These are phyloP conservation scores for Wickerhamiella spandovensis DNA, from an alignment of 805 yeast genomes.

Conservation along the genomic window DNA sequence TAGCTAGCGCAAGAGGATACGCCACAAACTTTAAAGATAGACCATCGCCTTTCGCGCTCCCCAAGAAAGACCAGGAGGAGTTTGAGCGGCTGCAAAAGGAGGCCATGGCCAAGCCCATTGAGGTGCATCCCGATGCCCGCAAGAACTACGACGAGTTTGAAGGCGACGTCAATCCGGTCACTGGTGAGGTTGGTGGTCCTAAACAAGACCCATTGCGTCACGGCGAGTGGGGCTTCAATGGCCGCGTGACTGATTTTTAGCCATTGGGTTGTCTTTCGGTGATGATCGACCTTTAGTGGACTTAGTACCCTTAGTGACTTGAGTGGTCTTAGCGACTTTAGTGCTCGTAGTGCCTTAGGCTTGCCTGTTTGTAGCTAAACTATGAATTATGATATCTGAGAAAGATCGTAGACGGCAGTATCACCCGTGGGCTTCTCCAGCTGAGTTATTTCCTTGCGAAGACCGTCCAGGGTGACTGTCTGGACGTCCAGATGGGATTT, in stretches of 20 bases:
- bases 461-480: not conserved
- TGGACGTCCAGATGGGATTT: not conserved
- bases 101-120: constrained; percentile 55
- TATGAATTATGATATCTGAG: not conserved
- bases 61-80: constrained; percentile 75
- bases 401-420: not conserved
- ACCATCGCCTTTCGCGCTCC: constrained; percentile 59
- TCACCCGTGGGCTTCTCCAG: not conserved
- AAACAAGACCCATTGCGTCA: constrained; percentile 90
- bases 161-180: constrained; percentile 81
- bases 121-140: constrained; percentile 50
- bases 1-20: not conserved
- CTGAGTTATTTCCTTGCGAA: not conserved
- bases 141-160: constrained; percentile 88
- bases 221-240: constrained; percentile 90
- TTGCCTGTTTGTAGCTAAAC: no score
- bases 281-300: no score
- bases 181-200: constrained; percentile 96
- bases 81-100: constrained; percentile 73
- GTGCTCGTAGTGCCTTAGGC: no score
- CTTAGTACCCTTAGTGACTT: no score
- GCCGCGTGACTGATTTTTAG: constrained; percentile 89
- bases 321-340: no score
- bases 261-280: no score
- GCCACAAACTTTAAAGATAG: constrained; percentile 12